Evolutionary conservation across 2,329 filamentous ascomycete species (phyloP), one percentile per base, ranked within the genome.

Genomic region (Pezicula carpinea): DNA sequence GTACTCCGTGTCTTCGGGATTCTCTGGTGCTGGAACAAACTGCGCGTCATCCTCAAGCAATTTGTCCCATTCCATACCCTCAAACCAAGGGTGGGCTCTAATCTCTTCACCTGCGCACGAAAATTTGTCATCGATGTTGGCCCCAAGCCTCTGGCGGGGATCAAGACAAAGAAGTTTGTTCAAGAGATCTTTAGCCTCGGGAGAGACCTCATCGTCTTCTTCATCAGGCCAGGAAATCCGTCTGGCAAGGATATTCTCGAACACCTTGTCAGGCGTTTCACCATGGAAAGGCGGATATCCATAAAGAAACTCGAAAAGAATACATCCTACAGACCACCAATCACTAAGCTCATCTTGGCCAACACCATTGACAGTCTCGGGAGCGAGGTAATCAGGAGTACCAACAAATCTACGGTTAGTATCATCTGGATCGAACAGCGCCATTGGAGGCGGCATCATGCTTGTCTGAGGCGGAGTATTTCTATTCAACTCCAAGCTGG

Each of bases 321-420:
- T 97, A 65, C 95, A 99, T 1, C 93, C 93, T n/a, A 99, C 77
- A 18, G 93, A 97, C 93, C 93, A 99, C 93, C 93, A 99, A 81
- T 99, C 93, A 63, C 93, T 97, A 56, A 92, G 93, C 66, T 97
- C 92, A 61, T 99, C 93, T 66, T 99, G 93, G 2, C 92, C 90
- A 55, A 90, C 83, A 42, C 95, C 93, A 55, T 89, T 91, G 62
- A 99, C 95, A 0, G 95, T 99, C 64, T 99, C 95, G 0, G 93
- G 93, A 0, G 93, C 93, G 13, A 99, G 78, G 63, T 99, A 99
- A 66, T 99, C 93, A 0, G 93, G 93, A 0, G 93, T 99, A 26
- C 93, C 93, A 7, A 99, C 93, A 59, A 99, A 99, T 33, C 89
- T 84, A 45, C 93, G 82, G 62, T 89, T 92, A 51, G 83, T 95